phyloP scores from a whole-genome alignment of 2,329 filamentous ascomycete genomes.

The Fusarium sp. region DNA sequence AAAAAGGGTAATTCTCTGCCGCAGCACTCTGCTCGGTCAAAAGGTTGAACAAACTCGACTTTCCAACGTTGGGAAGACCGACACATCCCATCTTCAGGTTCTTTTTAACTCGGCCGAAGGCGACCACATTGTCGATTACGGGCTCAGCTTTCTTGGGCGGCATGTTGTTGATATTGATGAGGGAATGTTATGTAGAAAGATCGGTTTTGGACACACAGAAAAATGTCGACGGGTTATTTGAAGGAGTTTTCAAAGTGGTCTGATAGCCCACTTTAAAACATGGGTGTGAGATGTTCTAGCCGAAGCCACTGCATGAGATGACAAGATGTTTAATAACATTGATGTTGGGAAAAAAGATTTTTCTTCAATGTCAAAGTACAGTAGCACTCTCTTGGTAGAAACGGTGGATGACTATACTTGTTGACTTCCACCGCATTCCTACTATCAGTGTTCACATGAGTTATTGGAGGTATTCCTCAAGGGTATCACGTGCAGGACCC shows the following conservation, averaged over 20 bases:
- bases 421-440: fast-evolving
- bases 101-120: slow-evolving; percentile 57
- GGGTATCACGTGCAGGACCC: slow-evolving; percentile 26
- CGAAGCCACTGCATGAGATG: slow-evolving; percentile 11
- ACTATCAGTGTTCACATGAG: fast-evolving
- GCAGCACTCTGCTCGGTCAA: slow-evolving; percentile 59
- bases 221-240: slow-evolving; percentile 18
- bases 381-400: too few relatives aligned
- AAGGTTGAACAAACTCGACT: slow-evolving; percentile 59
- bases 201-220: slow-evolving; percentile 13
- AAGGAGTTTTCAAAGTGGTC: slow-evolving; percentile 45
- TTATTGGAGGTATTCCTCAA: neutral
- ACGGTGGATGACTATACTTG: too few relatives aligned
- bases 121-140: slow-evolving; percentile 57
- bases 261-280: slow-evolving; percentile 44
- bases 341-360: neutral
- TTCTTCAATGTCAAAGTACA: too few relatives aligned
- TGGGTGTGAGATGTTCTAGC: slow-evolving; percentile 33
- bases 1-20: slow-evolving; percentile 59
- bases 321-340: neutral
- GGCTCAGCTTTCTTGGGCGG: slow-evolving; percentile 56
- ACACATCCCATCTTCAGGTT: slow-evolving; percentile 61
- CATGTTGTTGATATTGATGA: slow-evolving; percentile 46
- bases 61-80: slow-evolving; percentile 58
- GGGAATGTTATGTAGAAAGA: slow-evolving; percentile 1